Base-by-base conservation (phyloP, 1,284 basidiomycete species). In the Apiotrichum domesticum region DNA sequence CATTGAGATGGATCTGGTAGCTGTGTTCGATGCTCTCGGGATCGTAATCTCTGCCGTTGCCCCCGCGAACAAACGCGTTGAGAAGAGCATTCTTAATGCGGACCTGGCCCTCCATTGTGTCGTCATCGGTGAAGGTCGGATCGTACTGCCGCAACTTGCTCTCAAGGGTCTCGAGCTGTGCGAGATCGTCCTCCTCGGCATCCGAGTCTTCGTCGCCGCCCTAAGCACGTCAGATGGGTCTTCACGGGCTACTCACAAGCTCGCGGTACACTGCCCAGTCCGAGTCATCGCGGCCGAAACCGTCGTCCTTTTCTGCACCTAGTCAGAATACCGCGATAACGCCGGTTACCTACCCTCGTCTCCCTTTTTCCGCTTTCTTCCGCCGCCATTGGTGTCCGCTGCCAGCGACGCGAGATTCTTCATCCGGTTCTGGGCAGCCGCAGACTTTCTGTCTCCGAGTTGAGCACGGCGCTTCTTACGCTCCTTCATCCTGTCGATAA, bases 221-320 rank as follows among this genome's bases (percentile, higher is more conserved):
- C 87, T 88, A 55, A 13, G 35, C 6, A 10, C 14, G 9, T 32
- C 56, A n/a, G 45, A 9, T 34, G 15, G 33, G 37, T 35, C 3
- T 34, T 39, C 37, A 8, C 37, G 2, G 11, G 0, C 1, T 1
- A 75, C 81, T 62, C 67, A 92, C 91, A 57, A 99, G 95, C 77
- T 97, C 94, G 57, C 95, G 89, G 72, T 98, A 98, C 52, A 98
- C 93, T 0, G 87, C 87, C 95, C 96, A 98, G 73, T 98, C 95
- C 14, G 87, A 90, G 69, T 98, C 95, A 65, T 98, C 88, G 35
- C 87, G 87, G 1, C 96, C 94, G 68, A 98, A 99, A 72, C 82
- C 88, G 66, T 98, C 96, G 78, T 98, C 75, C 52, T 55, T 61
- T 46, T 68, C 93, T 87, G 57, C 21, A 55, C 41, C 6, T 51